phyloP scores from a whole-genome alignment of 2,329 filamentous ascomycete species.

The Chalaropsis thielavioides region DNA sequence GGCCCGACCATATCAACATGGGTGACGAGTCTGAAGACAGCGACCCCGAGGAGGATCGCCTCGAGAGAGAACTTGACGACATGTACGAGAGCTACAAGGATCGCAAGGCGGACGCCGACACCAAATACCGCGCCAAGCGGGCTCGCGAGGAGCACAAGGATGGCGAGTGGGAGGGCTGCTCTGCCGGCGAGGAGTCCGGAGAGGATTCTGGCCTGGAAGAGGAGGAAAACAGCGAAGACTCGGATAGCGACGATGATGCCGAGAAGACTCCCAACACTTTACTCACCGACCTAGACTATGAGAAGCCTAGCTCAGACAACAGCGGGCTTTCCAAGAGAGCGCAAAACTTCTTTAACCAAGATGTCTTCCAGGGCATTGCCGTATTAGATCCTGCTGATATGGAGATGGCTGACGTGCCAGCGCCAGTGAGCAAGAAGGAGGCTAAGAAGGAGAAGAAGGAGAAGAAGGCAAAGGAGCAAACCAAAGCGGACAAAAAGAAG shows the following conservation, averaged over 20 bases:
- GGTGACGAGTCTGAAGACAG: constrained; percentile 47
- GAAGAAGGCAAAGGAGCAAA: constrained; percentile 22
- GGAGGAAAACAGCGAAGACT: constrained; percentile 27
- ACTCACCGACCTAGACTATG: constrained; percentile 31
- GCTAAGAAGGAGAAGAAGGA: constrained; percentile 21
- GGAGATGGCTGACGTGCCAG: constrained; percentile 24
- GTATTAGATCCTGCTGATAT: constrained; percentile 30
- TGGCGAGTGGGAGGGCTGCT: constrained; percentile 87
- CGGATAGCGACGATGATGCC: constrained; percentile 24
- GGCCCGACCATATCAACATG: constrained; percentile 42
- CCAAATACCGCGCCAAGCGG: constrained; percentile 83
- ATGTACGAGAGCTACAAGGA: constrained; percentile 82
- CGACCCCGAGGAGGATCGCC: constrained; percentile 65
- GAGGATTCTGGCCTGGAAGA: constrained; percentile 44
- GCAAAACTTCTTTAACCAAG: constrained; percentile 80
- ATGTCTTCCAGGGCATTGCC: constrained; percentile 74
- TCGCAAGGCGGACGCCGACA: constrained; percentile 61
- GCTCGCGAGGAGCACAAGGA: constrained; percentile 67
- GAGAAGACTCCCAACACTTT: constrained; percentile 24
- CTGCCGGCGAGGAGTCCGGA: constrained; percentile 48
- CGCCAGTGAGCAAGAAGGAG: constrained; percentile 21
- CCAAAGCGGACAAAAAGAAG: constrained; percentile 7
- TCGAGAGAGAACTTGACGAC: constrained; percentile 73
- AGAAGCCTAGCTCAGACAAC: constrained; percentile 21
- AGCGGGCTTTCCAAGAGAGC: constrained; percentile 63